Conservation (phyloP, 140 eudicot species). For the Anethum foeniculum region DNA sequence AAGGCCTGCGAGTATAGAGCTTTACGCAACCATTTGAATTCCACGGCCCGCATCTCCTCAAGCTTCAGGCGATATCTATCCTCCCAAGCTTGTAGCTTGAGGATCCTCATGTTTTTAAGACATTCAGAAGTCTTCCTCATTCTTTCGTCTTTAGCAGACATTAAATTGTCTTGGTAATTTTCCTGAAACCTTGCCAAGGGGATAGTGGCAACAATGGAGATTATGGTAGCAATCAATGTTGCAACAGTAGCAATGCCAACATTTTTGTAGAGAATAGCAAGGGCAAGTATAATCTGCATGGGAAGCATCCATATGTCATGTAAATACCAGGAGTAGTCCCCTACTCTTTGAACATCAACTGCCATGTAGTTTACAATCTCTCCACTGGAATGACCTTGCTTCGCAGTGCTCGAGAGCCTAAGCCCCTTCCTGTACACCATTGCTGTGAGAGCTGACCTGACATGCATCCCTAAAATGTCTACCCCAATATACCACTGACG, state of each 20-base stretch:
- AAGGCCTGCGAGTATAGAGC: constrained; percentile 50
- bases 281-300: constrained; percentile 43
- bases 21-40: constrained; percentile 42
- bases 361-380: constrained; percentile 62
- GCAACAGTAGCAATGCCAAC: constrained; percentile 49
- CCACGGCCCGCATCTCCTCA: constrained; percentile 45
- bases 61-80: constrained; percentile 35
- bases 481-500: constrained; percentile 62
- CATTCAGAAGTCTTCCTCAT: constrained; percentile 57
- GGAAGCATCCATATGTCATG: constrained; percentile 60
- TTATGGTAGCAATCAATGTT: constrained; percentile 39
- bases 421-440: constrained; percentile 47
- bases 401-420: constrained; percentile 40
- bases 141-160: constrained; percentile 54
- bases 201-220: constrained; percentile 42
- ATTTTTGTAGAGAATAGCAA: constrained; percentile 40
- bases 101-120: constrained; percentile 50
- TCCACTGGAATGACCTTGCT: constrained; percentile 50
- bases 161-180: constrained; percentile 45
- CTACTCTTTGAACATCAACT: constrained; percentile 54
- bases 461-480: constrained; percentile 53
- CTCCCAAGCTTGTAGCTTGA: constrained; percentile 65
- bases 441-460: constrained; percentile 50
- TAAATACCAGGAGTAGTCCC: constrained; percentile 49
- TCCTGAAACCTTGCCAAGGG: constrained; percentile 52